These are phyloP conservation scores for Syzygium syzygioides DNA, from an alignment of 441 rosid species.

Conservation along the genomic window DNA sequence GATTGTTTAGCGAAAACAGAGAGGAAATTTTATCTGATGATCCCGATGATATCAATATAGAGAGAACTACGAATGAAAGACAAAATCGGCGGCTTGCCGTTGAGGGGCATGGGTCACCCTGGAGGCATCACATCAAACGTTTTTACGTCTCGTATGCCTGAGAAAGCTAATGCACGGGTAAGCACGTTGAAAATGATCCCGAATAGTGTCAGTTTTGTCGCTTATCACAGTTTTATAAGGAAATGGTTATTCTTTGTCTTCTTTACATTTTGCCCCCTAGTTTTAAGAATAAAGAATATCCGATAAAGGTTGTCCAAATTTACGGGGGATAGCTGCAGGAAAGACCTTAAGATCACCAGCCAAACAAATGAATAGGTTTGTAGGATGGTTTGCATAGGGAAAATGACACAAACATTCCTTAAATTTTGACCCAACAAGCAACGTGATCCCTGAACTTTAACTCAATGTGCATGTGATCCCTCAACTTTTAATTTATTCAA, in stretches of 20 bases:
- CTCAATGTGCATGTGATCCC: no score
- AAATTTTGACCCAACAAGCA: no score
- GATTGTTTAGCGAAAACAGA: background rate
- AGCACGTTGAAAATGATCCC: slow-evolving; percentile 12
- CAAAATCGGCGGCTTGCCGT: slow-evolving; percentile 1
- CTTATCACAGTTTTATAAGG: background rate
- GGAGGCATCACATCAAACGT: background rate
- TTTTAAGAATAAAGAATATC: background rate
- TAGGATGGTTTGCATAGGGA: no score
- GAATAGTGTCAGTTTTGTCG: background rate
- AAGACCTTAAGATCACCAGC: background rate
- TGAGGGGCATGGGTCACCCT: background rate
- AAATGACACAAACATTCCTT: no score
- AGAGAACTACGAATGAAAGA: background rate
- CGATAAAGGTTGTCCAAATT: background rate
- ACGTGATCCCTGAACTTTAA: no score
- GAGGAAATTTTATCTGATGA: background rate
- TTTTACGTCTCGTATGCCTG: background rate
- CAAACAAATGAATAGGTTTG: background rate
- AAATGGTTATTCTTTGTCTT: slow-evolving; percentile 5
- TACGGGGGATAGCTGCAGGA: background rate
- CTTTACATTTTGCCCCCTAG: background rate
- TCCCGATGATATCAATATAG: background rate
- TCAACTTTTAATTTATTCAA: no score
- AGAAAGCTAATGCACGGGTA: background rate